Percentiles rank a stretch among this genome's conserved stretches.
Conservation (phyloP, 768 basidiomycete species). For the Obba rivulosa region DNA sequence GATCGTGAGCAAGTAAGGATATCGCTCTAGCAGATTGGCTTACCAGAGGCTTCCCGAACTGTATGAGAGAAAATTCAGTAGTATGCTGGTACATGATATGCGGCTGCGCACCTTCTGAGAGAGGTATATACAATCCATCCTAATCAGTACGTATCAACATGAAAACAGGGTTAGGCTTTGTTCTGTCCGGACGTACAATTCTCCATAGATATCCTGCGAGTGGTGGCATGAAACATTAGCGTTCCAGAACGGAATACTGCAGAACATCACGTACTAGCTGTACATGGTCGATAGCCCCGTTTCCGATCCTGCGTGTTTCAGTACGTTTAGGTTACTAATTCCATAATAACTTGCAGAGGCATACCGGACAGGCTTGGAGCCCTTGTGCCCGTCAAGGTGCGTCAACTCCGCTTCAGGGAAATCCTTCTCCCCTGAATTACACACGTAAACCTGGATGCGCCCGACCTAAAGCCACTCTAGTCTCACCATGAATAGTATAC, state of each 20-base stretch:
- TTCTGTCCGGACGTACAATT: slow-evolving; percentile 48
- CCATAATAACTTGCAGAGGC: slow-evolving; percentile 1
- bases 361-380: slow-evolving; percentile 72
- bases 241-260: no score
- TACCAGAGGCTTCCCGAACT: slow-evolving; percentile 78
- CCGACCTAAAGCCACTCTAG: neutral
- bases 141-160: slow-evolving; percentile 18
- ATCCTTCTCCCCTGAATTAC: slow-evolving; percentile 51
- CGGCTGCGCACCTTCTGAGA: slow-evolving; percentile 72
- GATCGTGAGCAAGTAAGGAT: neutral
- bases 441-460: no score
- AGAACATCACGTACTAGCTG: slow-evolving; percentile 55
- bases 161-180: neutral
- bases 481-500: slow-evolving; percentile 88
- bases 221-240: no score
- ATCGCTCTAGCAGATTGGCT: slow-evolving; percentile 20
- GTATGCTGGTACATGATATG: no score
- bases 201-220: slow-evolving; percentile 96
- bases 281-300: slow-evolving; percentile 91
- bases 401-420: slow-evolving; percentile 75
- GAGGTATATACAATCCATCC: slow-evolving; percentile 95
- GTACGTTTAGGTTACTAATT: neutral
- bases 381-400: slow-evolving; percentile 88
- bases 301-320: slow-evolving; percentile 60
- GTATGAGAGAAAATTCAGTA: no score